Conservation (phyloP, 345 rosid species). For the Ceriops decandra region DNA sequence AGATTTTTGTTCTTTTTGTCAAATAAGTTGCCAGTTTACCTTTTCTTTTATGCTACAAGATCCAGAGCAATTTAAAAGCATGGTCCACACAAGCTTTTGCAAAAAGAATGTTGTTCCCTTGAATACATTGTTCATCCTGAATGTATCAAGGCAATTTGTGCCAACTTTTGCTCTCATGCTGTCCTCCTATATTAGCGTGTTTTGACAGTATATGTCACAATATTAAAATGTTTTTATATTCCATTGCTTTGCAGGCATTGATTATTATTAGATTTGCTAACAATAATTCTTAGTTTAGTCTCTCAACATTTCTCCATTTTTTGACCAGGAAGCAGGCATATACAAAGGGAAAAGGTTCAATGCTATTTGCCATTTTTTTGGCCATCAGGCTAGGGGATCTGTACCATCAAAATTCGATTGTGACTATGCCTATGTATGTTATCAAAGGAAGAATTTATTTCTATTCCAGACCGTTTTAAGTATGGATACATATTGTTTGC, state of each 20-base stretch:
- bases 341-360: constrained; percentile 93
- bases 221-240: no score
- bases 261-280: no score
- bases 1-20: not conserved
- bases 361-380: constrained; percentile 98
- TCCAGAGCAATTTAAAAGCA: no score
- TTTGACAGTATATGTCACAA: no score
- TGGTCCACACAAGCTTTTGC: no score
- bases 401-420: constrained; percentile 96
- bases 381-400: constrained; percentile 99
- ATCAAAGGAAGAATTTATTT: constrained; percentile 8
- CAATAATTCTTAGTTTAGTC: not conserved
- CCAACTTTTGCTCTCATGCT: no score
- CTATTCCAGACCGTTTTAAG: constrained; percentile 12
- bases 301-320: not conserved
- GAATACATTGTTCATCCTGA: no score
- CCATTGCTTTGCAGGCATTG: not conserved
- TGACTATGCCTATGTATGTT: constrained; percentile 91
- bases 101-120: no score
- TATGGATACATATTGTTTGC: not conserved
- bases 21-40: not conserved
- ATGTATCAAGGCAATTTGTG: no score
- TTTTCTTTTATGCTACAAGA: no score
- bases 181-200: no score
- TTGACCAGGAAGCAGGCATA: constrained; percentile 75